phyloP scores from a whole-genome alignment of 1,284 basidiomycete species.

The Pholiota adiposa region DNA sequence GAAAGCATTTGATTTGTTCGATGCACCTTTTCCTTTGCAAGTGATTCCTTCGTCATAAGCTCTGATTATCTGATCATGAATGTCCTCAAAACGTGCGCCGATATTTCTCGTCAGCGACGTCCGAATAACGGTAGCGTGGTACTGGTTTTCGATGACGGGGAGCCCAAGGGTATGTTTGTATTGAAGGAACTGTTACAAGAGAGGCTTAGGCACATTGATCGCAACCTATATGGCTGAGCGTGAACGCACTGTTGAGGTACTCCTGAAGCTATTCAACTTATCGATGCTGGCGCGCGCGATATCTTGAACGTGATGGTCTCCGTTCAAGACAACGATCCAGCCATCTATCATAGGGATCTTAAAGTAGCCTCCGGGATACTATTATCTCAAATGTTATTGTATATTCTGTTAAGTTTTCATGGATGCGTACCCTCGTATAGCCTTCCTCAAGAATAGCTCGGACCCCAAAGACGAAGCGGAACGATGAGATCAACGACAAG shows the following conservation, averaged over 20 bases:
- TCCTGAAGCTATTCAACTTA: constrained; percentile 12
- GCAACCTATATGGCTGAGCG: neutral
- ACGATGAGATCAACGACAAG: constrained; percentile 10
- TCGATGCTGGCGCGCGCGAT: constrained; percentile 12
- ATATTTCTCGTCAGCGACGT: constrained; percentile 21
- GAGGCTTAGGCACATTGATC: neutral
- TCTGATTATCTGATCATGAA: constrained; percentile 21
- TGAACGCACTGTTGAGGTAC: constrained; percentile 9
- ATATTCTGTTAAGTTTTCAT: neutral
- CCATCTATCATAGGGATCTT: constrained; percentile 21
- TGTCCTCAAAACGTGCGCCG: constrained; percentile 19
- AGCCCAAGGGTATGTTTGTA: constrained; percentile 15
- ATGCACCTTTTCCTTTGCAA: constrained; percentile 6
- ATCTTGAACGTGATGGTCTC: constrained; percentile 13
- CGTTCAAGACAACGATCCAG: constrained; percentile 17
- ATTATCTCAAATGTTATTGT: neutral
- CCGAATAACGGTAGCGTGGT: constrained; percentile 22
- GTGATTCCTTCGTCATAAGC: constrained; percentile 19
- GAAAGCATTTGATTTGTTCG: neutral
- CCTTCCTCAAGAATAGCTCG: constrained; percentile 12
- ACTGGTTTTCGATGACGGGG: constrained; percentile 15
- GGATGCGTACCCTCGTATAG: constrained; percentile 7
- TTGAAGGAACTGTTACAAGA: constrained; percentile 13
- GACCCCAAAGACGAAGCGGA: constrained; percentile 11
- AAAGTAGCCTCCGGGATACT: constrained; percentile 16